Conservation (phyloP, 768 basidiomycete species). For the Naganishia vishniacii region DNA sequence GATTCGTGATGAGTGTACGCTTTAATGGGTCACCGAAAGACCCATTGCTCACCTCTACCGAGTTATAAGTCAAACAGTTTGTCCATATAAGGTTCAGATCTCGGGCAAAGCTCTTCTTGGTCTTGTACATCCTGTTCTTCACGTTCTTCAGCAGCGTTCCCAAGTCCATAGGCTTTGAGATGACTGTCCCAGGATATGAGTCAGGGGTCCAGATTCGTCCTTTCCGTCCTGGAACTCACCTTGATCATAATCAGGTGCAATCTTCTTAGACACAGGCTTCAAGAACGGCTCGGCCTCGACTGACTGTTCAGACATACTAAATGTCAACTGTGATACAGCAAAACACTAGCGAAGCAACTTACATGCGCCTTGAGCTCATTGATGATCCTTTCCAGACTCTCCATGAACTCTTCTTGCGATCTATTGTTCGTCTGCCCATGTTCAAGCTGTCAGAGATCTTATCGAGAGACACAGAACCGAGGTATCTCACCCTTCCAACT, state of each 20-base stretch:
- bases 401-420: conserved; percentile 77
- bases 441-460: too few species aligned
- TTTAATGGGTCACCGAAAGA: too few species aligned
- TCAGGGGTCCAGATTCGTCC: background rate
- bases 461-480: too few species aligned
- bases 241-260: conserved; percentile 89
- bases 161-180: conserved; percentile 91
- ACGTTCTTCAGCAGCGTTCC: conserved; percentile 88
- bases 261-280: conserved; percentile 81
- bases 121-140: conserved; percentile 85
- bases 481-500: conserved; percentile 64
- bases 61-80: conserved; percentile 89
- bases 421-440: conserved; percentile 23
- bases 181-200: conserved; percentile 72
- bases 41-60: conserved; percentile 63
- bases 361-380: conserved; percentile 67
- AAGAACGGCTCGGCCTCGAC: conserved; percentile 86
- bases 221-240: conserved; percentile 54
- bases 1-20: too few species aligned
- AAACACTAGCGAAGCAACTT: conserved; percentile 58
- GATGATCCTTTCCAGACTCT: conserved; percentile 82
- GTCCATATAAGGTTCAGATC: conserved; percentile 96
- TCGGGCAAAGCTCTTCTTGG: conserved; percentile 84
- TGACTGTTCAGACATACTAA: conserved; percentile 45
- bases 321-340: background rate